phyloP scores from a whole-genome alignment of 2,329 filamentous ascomycete genomes.

The Cryphonectria japonica region DNA sequence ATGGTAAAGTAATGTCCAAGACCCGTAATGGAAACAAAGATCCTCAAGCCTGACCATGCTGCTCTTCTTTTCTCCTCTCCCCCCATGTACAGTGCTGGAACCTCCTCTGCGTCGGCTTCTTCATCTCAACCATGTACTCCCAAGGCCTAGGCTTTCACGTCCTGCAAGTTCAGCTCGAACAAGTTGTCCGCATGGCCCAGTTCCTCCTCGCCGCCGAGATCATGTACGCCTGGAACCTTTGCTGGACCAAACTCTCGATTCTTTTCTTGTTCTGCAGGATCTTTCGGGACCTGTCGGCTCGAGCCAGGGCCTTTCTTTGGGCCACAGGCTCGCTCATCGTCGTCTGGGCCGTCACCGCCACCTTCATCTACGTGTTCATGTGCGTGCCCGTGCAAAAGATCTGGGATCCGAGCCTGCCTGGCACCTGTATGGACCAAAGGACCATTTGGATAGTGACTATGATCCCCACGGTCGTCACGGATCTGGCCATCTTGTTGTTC shows the following conservation, averaged over 20 bases:
- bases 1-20: conserved; percentile 42
- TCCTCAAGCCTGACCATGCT: conserved; percentile 14
- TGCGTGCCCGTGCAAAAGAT: conserved; percentile 54
- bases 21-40: neutral
- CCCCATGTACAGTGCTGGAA: conserved; percentile 43
- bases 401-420: conserved; percentile 50
- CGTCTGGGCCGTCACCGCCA: conserved; percentile 52
- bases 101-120: conserved; percentile 47
- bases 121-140: conserved; percentile 52
- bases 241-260: conserved; percentile 54
- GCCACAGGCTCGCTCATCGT: conserved; percentile 48
- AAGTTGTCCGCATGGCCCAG: conserved; percentile 51
- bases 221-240: conserved; percentile 52
- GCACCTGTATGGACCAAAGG: conserved; percentile 53
- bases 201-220: conserved; percentile 52
- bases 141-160: conserved; percentile 53
- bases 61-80: neutral
- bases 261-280: conserved; percentile 58
- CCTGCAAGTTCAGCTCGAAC: conserved; percentile 39
- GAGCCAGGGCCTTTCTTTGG: conserved; percentile 46
- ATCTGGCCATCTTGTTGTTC: conserved; percentile 49
- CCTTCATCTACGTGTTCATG: conserved; percentile 56
- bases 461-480: conserved; percentile 50
- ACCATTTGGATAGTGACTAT: conserved; percentile 56
- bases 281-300: conserved; percentile 47